phyloP scores from a whole-genome alignment of 1,284 basidiomycete genomes.

The Meripilus lineatus region DNA sequence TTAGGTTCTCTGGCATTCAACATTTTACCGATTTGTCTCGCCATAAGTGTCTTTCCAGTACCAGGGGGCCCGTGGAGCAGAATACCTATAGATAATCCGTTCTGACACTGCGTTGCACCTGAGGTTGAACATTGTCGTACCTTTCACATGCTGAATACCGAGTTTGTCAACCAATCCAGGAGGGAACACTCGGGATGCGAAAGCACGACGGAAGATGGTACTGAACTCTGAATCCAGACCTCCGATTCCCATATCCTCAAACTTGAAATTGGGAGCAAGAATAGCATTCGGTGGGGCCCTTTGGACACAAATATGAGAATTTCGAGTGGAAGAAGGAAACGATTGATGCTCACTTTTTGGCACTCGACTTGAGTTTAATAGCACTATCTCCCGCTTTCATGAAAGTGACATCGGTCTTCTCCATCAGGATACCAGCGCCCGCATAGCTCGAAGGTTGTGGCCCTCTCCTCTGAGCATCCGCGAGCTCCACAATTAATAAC shows the following conservation, averaged over 20 bases:
- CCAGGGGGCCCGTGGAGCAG: constrained; percentile 95
- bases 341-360: constrained; percentile 64
- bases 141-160: constrained; percentile 98
- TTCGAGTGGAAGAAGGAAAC: not conserved
- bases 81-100: constrained; percentile 54
- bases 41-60: constrained; percentile 98
- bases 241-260: constrained; percentile 99
- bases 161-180: constrained; percentile 96
- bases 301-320: constrained; percentile 1
- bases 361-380: constrained; percentile 91
- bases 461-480: constrained; percentile 49
- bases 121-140: constrained; percentile 33
- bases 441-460: too few species aligned
- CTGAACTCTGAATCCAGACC: constrained; percentile 95
- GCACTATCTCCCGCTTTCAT: constrained; percentile 77
- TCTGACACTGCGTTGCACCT: not conserved
- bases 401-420: constrained; percentile 87
- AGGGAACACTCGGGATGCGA: constrained; percentile 97
- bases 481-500: constrained; percentile 64
- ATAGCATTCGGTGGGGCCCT: constrained; percentile 94
- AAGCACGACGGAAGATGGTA: constrained; percentile 97
- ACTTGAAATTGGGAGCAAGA: constrained; percentile 98
- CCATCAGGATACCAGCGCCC: constrained; percentile 73
- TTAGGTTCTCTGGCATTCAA: constrained; percentile 98
- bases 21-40: constrained; percentile 99